Conservation (phyloP, 257 asterid species). For the Fraxinus pennsylvanica region DNA sequence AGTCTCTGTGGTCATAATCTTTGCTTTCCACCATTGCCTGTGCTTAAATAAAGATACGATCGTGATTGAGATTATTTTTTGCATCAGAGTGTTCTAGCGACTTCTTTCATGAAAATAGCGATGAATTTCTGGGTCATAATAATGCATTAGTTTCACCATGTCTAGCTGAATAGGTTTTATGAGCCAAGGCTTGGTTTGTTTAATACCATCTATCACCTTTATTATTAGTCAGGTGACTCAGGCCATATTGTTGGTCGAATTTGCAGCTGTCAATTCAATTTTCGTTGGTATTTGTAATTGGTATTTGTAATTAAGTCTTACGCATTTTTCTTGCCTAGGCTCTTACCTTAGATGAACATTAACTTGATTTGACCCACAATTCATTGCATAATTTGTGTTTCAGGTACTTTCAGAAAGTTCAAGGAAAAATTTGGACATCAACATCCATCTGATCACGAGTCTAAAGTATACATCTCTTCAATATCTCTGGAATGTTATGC, state of each 20-base stretch:
- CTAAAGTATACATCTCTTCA: slow-evolving; percentile 49
- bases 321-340: not conserved
- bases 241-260: slow-evolving; percentile 14
- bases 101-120: not conserved
- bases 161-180: not conserved
- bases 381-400: slow-evolving; percentile 28
- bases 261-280: slow-evolving; percentile 2
- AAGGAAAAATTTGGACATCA: slow-evolving; percentile 75
- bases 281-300: slow-evolving; percentile 7
- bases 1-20: slow-evolving; percentile 13
- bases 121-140: slow-evolving; percentile 17
- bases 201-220: not conserved
- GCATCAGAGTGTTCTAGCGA: no score
- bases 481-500: slow-evolving; percentile 9
- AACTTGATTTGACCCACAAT: not conserved
- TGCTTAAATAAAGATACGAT: slow-evolving; percentile 1
- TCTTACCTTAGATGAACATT: not conserved
- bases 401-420: slow-evolving; percentile 92
- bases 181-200: not conserved
- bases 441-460: slow-evolving; percentile 45
- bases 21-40: not conserved
- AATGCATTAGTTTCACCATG: slow-evolving; percentile 7
- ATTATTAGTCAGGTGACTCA: not conserved
- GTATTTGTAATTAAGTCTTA: not conserved
- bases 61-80: slow-evolving; percentile 1